Base-by-base conservation (phyloP, 163 green algal species). In the Trebouxiophyceae sp. region DNA sequence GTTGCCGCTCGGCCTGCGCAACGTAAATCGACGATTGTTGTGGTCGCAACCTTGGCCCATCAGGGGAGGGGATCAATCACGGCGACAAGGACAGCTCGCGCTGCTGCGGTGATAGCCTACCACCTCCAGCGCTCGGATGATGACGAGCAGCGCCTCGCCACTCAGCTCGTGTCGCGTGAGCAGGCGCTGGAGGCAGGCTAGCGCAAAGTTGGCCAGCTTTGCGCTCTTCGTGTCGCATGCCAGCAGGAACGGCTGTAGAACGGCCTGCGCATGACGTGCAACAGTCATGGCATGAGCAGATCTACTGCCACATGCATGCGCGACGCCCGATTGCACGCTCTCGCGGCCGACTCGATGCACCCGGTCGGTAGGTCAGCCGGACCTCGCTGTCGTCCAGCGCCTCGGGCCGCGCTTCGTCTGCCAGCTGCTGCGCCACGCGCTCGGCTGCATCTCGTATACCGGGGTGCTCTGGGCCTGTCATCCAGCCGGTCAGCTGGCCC, bases 181-280 rank as follows among this genome's bases (percentile, higher is more conserved):
- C 60, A 95, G 68, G 67, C 87, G 89, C 69, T 95, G 88, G 3
- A 90, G 59, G 34, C 76, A 85, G 4, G 63, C 66, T 56, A 95
- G 77, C 1, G 80, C 76, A 5, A 80, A 60, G 34, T 60, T 77
- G n/a, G 83, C 77, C 28, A 95, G 78, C 50, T 78, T 77, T 1
- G 82, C 60, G 39, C 80, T 86, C 45, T 86, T 89, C 45, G 75
- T 83, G 31, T 91, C 86, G 60, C 84, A 90, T 24, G 84, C 82
- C 26, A 91, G 50, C 28, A 87, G 62, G 67, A 95, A 86, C 4
- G 89, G 89, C 46, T 79, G 79, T 24, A 95, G 70, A 1, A 93
- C 56, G n/a, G 92, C 87, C 81, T 93, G 71, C 60, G 46, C n/a
- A n/a, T n/a, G n/a, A n/a, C n/a, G n/a, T n/a, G n/a, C n/a, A n/a